phyloP scores from a whole-genome alignment of 2,329 filamentous ascomycete species.

The Botrytis deweyae region DNA sequence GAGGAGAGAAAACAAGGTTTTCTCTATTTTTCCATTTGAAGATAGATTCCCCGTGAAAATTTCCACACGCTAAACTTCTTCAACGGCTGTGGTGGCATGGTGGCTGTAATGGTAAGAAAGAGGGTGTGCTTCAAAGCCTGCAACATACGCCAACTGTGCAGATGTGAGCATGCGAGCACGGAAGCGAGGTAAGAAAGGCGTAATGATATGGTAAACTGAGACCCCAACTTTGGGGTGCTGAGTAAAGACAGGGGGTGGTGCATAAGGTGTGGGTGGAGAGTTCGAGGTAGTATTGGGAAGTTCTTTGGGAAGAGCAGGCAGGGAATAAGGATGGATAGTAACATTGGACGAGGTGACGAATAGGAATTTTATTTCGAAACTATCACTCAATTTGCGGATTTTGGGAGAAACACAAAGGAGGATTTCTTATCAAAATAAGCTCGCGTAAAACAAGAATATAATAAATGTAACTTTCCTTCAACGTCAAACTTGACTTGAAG shows the following conservation, averaged over 20 bases:
- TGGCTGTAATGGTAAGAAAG: neutral
- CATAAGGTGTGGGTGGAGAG: constrained; percentile 10
- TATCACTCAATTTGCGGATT: neutral
- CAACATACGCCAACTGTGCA: neutral
- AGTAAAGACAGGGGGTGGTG: neutral
- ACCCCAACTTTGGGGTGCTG: constrained; percentile 4
- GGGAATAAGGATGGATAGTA: neutral
- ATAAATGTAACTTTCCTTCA: neutral
- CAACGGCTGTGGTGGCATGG: constrained; percentile 1
- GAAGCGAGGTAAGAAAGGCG: constrained; percentile 1
- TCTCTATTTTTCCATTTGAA: neutral
- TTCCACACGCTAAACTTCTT: neutral
- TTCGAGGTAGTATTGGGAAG: neutral
- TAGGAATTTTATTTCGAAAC: neutral
- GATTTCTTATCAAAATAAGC: neutral
- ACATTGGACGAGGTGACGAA: neutral
- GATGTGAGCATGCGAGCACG: neutral
- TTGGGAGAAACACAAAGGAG: neutral
- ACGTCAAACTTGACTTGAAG: neutral
- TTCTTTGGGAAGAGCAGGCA: neutral
- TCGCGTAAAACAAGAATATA: neutral
- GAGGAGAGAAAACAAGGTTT: neutral
- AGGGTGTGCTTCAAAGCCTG: neutral
- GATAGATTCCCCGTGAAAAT: neutral
- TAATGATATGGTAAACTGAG: neutral